These are phyloP conservation scores for Rhizopogon vinicolor DNA, from an alignment of 768 basidiomycete species.

Conservation along the genomic window DNA sequence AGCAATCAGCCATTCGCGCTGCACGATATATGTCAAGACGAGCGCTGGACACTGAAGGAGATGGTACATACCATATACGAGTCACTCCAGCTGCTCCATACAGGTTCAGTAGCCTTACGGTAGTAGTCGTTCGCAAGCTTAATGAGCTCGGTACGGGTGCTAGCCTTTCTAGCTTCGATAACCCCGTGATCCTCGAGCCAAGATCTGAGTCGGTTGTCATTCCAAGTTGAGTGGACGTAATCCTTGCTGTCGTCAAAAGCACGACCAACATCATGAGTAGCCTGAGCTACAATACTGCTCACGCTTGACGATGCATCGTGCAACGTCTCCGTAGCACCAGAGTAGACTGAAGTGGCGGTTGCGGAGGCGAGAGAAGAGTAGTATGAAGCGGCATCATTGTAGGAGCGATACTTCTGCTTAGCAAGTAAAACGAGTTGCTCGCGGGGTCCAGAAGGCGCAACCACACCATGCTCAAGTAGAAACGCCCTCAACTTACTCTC, in stretches of 20 bases:
- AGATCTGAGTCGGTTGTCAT: slow-evolving; percentile 63
- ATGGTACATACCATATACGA: slow-evolving; percentile 61
- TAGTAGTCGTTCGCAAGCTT: slow-evolving; percentile 67
- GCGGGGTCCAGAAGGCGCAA: slow-evolving; percentile 71
- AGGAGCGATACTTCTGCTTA: slow-evolving; percentile 61
- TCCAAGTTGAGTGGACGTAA: slow-evolving; percentile 89
- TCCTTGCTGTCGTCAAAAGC: slow-evolving; percentile 73
- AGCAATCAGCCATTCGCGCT: slow-evolving; percentile 81
- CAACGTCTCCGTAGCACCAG: slow-evolving; percentile 33
- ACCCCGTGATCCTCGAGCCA: slow-evolving; percentile 78
- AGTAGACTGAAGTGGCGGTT: slow-evolving; percentile 47
- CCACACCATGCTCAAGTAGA: slow-evolving; percentile 82
- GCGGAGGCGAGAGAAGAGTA: slow-evolving; percentile 46
- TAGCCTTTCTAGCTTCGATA: slow-evolving; percentile 51
- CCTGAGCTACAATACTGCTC: slow-evolving; percentile 43
- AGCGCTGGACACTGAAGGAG: not conserved
- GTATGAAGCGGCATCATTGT: slow-evolving; percentile 54
- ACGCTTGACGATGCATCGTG: slow-evolving; percentile 36
- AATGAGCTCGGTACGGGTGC: slow-evolving; percentile 61
- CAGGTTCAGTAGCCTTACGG: slow-evolving; percentile 51
- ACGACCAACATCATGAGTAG: slow-evolving; percentile 45
- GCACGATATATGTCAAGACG: not conserved
- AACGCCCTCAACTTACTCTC: slow-evolving; percentile 79
- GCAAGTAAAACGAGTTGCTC: slow-evolving; percentile 81
- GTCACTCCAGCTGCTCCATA: slow-evolving; percentile 87